Evolutionary conservation across 2,329 filamentous ascomycete species (phyloP).

Genomic region (Monosporascus sp.): DNA sequence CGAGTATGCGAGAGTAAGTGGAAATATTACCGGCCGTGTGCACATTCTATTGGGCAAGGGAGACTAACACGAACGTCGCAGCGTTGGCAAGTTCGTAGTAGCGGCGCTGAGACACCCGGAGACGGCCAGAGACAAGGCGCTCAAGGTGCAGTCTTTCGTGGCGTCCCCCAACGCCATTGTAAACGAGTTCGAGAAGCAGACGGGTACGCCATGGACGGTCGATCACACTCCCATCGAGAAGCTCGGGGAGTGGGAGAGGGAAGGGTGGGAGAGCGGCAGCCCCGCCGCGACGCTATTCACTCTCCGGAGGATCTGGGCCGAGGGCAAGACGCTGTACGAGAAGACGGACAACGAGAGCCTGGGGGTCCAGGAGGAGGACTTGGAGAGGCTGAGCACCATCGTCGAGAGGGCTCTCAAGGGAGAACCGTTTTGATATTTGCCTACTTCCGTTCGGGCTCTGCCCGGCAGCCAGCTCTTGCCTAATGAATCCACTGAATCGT

Average conservation of each 20-base stretch:
- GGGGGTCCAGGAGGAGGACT: slow-evolving; percentile 40
- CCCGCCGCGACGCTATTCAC: slow-evolving; percentile 53
- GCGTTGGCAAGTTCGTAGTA: slow-evolving; percentile 62
- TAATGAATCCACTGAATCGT: too few relatives aligned
- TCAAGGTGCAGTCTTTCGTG: slow-evolving; percentile 69
- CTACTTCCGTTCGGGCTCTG: too few relatives aligned
- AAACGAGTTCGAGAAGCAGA: slow-evolving; percentile 64
- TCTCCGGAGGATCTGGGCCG: slow-evolving; percentile 65
- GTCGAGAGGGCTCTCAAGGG: slow-evolving; percentile 30
- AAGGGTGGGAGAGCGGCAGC: slow-evolving; percentile 50
- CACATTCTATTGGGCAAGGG: not conserved
- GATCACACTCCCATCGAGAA: slow-evolving; percentile 47
- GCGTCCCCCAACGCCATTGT: slow-evolving; percentile 58
- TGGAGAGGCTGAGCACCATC: slow-evolving; percentile 47
- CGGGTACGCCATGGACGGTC: slow-evolving; percentile 51
- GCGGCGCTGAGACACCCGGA: slow-evolving; percentile 55
- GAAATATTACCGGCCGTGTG: not conserved
- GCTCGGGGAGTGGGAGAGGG: slow-evolving; percentile 51
- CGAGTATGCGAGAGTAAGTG: slow-evolving; percentile 65
- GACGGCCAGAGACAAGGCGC: slow-evolving; percentile 46
- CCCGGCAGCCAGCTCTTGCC: too few relatives aligned
- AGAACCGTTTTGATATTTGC: slow-evolving; percentile 6
- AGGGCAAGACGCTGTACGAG: slow-evolving; percentile 66
- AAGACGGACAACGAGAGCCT: slow-evolving; percentile 61
- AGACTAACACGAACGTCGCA: slow-evolving; percentile 22